Conservation (phyloP, 306 rosid genomes). For the Gleditsia sinensis region DNA sequence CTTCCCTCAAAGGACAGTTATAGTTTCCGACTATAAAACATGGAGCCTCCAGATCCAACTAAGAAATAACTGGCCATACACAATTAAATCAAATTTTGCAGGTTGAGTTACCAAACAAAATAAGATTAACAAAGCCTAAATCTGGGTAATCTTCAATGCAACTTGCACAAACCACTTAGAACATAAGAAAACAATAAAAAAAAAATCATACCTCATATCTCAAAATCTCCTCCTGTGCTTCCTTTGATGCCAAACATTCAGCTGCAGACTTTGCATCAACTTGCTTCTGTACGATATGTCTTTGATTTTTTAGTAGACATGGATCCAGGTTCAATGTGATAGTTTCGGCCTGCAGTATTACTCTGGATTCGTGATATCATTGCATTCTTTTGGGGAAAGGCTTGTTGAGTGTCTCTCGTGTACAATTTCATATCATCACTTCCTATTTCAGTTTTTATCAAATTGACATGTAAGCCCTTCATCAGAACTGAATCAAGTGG, state of each 20-base stretch:
- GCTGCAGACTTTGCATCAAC: slow-evolving; percentile 72
- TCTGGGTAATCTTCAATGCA: not conserved
- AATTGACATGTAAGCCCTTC: slow-evolving; percentile 45
- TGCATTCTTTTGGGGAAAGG: slow-evolving; percentile 64
- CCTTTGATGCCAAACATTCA: slow-evolving; percentile 61
- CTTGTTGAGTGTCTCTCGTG: slow-evolving; percentile 51
- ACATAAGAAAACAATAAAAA: not conserved
- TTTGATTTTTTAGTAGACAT: slow-evolving; percentile 64
- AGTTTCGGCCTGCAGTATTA: slow-evolving; percentile 64
- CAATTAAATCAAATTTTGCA: not conserved
- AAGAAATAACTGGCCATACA: not conserved
- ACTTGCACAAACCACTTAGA: not conserved
- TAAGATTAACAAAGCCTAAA: slow-evolving; percentile 12
- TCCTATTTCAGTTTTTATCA: slow-evolving; percentile 50
- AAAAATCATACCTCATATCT: slow-evolving; percentile 64
- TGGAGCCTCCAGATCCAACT: slow-evolving; percentile 1
- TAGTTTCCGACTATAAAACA: slow-evolving; percentile 1
- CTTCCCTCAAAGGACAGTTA: not conserved
- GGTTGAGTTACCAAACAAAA: slow-evolving; percentile 9
- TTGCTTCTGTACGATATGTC: slow-evolving; percentile 54
- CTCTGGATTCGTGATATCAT: slow-evolving; percentile 75
- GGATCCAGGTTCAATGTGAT: slow-evolving; percentile 65
- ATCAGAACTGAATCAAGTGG: slow-evolving; percentile 53
- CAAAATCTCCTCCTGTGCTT: slow-evolving; percentile 81
- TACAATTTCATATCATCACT: slow-evolving; percentile 52